A percentile compares a stretch with the other conserved stretches of the same genome.
These are phyloP conservation scores for Ophiostoma triangulosporum DNA, from an alignment of 2,329 filamentous ascomycete species.

Conservation along the genomic window DNA sequence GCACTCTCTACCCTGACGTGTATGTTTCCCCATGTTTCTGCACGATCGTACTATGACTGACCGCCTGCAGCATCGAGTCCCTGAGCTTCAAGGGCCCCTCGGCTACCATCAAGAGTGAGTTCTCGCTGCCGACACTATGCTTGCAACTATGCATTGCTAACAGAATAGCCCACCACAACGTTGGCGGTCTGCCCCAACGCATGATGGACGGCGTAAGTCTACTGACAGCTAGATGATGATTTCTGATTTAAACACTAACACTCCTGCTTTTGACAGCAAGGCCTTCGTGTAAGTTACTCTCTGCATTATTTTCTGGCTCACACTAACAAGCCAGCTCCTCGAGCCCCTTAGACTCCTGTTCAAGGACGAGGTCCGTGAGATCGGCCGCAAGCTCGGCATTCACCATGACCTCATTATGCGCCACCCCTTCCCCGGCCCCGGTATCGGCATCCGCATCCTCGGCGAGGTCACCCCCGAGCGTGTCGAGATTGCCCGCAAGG, in stretches of 20 bases:
- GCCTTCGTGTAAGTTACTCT: conserved; percentile 6
- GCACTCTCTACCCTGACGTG: conserved; percentile 39
- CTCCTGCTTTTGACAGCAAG: conserved; percentile 4
- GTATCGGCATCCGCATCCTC: conserved; percentile 63
- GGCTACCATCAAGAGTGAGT: conserved; percentile 32
- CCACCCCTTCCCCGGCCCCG: conserved; percentile 29
- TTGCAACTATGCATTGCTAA: conserved; percentile 8
- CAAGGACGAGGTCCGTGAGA: conserved; percentile 57
- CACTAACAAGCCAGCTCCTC: conserved; percentile 39
- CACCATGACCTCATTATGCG: conserved; percentile 63
- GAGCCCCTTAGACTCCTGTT: conserved; percentile 70
- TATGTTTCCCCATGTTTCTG: not conserved
- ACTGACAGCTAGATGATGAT: not conserved
- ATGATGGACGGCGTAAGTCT: conserved; percentile 22
- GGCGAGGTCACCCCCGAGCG: conserved; percentile 73
- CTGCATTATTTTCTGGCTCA: not conserved
- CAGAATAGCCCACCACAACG: conserved; percentile 28
- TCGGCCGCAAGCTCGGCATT: conserved; percentile 59
- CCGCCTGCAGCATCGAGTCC: conserved; percentile 30
- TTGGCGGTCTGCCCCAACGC: conserved; percentile 27
- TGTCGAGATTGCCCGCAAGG: conserved; percentile 65
- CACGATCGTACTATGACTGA: not conserved
- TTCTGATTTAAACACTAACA: not conserved
- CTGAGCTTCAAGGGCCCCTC: conserved; percentile 34
- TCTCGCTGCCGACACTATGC: conserved; percentile 6